These are phyloP conservation scores for Hysterangium stoloniferum DNA, from an alignment of 768 basidiomycete species.

Conservation along the genomic window DNA sequence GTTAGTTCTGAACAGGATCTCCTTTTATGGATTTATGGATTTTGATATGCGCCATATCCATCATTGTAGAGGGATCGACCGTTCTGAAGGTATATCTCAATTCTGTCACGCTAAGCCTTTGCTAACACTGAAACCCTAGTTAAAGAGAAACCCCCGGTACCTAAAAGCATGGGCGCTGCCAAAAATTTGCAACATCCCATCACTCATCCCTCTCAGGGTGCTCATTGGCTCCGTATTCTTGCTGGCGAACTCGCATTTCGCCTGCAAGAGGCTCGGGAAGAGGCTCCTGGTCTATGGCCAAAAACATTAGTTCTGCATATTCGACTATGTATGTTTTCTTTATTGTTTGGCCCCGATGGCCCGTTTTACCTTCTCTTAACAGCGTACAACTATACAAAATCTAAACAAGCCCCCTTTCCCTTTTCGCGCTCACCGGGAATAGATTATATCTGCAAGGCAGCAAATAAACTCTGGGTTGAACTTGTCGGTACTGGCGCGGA, in stretches of 20 bases:
- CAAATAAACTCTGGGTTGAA: constrained; percentile 81
- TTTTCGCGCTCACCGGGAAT: constrained; percentile 68
- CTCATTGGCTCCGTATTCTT: constrained; percentile 87
- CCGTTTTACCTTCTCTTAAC: background rate
- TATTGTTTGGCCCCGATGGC: background rate
- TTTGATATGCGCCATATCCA: no score
- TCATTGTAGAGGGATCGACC: constrained; percentile 69
- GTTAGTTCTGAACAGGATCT: constrained; percentile 31
- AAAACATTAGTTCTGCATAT: constrained; percentile 80
- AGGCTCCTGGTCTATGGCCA: constrained; percentile 77
- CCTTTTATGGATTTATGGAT: background rate
- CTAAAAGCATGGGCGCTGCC: constrained; percentile 93
- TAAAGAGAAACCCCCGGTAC: constrained; percentile 70
- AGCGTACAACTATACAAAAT: constrained; percentile 63
- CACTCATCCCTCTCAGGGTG: constrained; percentile 63
- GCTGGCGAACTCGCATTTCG: constrained; percentile 85
- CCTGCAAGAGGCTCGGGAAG: constrained; percentile 71
- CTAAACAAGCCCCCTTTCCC: constrained; percentile 85
- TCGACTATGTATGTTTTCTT: constrained; percentile 47
- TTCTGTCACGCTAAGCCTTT: background rate
- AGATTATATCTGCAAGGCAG: constrained; percentile 68
- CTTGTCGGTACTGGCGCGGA: constrained; percentile 47
- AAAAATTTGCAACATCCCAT: constrained; percentile 86
- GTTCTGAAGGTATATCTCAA: constrained; percentile 60
- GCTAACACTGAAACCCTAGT: constrained; percentile 39